phyloP scores from a whole-genome alignment of 306 rosid species.

The Quercus rubra region DNA sequence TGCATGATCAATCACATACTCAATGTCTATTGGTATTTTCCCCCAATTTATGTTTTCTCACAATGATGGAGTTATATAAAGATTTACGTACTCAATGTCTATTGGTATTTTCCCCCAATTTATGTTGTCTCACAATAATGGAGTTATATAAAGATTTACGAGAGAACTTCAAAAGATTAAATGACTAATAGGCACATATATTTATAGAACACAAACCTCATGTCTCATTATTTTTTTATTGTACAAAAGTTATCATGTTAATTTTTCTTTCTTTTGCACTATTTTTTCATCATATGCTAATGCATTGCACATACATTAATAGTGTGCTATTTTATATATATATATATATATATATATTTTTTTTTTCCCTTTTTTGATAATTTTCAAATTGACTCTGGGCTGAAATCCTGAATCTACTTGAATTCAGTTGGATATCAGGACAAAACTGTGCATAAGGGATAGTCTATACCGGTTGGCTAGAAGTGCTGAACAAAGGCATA shows the following conservation, averaged over 20 bases:
- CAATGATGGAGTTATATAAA: no score
- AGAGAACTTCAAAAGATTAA: neutral
- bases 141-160: no score
- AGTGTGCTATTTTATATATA: neutral
- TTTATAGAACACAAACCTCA: neutral
- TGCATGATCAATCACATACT: no score
- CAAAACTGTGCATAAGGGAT: constrained; percentile 83
- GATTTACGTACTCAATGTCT: no score
- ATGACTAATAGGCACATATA: neutral
- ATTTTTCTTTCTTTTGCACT: neutral
- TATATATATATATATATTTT: neutral
- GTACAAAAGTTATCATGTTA: neutral
- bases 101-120: no score
- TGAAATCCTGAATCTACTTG: constrained; percentile 18
- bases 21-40: no score
- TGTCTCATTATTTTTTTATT: no score
- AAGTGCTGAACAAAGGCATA: constrained; percentile 84
- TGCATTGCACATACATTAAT: neutral
- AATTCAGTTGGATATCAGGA: constrained; percentile 68
- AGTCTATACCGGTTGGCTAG: constrained; percentile 88
- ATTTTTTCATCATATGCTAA: neutral
- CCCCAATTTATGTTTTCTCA: no score
- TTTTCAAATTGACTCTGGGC: neutral
- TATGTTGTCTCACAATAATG: no score
- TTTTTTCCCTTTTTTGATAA: neutral